Evolutionary conservation across 805 yeast genomes (phyloP).

Genomic region (Gaillardinia entomophila): DNA sequence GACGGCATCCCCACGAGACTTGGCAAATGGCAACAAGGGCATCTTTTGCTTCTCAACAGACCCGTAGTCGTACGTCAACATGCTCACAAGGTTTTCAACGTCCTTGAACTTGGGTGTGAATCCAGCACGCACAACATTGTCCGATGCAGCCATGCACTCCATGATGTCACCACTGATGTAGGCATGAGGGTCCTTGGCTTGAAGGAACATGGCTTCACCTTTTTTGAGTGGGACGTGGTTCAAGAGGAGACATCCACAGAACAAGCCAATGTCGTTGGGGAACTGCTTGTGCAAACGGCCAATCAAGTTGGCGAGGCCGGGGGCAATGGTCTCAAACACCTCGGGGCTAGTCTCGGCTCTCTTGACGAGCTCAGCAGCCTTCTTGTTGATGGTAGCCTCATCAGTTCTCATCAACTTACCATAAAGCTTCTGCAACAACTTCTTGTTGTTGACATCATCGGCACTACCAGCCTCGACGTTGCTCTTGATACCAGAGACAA

Average conservation of each 20-base stretch:
- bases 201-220: slow-evolving; percentile 95
- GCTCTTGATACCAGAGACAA: slow-evolving; percentile 42
- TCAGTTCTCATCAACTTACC: slow-evolving; percentile 78
- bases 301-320: slow-evolving; percentile 65
- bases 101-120: slow-evolving; percentile 99
- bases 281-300: slow-evolving; percentile 79
- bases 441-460: slow-evolving; percentile 55
- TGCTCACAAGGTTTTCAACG: slow-evolving; percentile 79
- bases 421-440: slow-evolving; percentile 68
- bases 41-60: slow-evolving; percentile 92
- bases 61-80: slow-evolving; percentile 86
- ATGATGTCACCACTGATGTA: slow-evolving; percentile 95
- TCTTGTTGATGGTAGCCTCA: slow-evolving; percentile 48
- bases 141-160: slow-evolving; percentile 99
- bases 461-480: slow-evolving; percentile 42
- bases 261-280: slow-evolving; percentile 90
- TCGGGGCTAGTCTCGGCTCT: slow-evolving; percentile 58
- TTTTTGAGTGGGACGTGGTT: slow-evolving; percentile 77
- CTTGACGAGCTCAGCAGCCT: slow-evolving; percentile 60
- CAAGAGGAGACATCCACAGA: slow-evolving; percentile 90
- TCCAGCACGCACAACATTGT: slow-evolving; percentile 97
- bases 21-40: slow-evolving; percentile 54
- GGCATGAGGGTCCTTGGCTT: slow-evolving; percentile 98
- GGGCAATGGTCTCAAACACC: slow-evolving; percentile 43
- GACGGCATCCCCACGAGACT: slow-evolving; percentile 59